These are phyloP conservation scores for Cladosporium austrohemisphaericum DNA, from an alignment of 2,329 filamentous ascomycete genomes.

Conservation along the genomic window DNA sequence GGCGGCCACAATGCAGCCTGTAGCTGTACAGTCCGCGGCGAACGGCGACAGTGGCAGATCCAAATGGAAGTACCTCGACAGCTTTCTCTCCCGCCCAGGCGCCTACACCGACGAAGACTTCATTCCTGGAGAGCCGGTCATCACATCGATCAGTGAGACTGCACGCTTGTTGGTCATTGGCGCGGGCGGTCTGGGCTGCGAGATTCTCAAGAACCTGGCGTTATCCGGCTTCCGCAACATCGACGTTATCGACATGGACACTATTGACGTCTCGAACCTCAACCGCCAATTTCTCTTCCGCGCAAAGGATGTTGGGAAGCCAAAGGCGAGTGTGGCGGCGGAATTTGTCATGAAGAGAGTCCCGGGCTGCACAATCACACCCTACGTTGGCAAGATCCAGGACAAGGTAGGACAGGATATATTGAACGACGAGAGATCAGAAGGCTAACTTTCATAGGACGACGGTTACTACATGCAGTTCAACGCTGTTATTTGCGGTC, in stretches of 20 bases:
- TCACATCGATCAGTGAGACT: constrained; percentile 55
- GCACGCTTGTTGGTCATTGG: constrained; percentile 67
- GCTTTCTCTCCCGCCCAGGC: constrained; percentile 69
- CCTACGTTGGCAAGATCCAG: constrained; percentile 92
- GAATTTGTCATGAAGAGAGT: constrained; percentile 86
- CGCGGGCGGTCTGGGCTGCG: constrained; percentile 89
- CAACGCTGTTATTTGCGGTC: constrained; percentile 84
- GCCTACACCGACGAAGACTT: constrained; percentile 69
- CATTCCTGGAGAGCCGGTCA: constrained; percentile 48
- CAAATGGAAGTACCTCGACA: constrained; percentile 72
- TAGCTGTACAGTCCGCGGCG: constrained; percentile 15
- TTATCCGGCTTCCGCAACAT: constrained; percentile 95
- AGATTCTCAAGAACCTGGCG: constrained; percentile 93
- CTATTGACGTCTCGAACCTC: constrained; percentile 96
- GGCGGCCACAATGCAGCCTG: constrained; percentile 23
- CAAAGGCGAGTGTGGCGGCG: constrained; percentile 89
- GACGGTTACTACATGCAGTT: constrained; percentile 97
- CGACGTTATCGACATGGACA: constrained; percentile 99
- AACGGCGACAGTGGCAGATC: constrained; percentile 34
- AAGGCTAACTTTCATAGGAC: constrained; percentile 48
- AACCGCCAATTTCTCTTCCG: constrained; percentile 98
- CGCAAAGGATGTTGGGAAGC: constrained; percentile 83
- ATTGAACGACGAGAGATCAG: too few species aligned
- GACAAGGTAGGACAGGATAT: constrained; percentile 56
- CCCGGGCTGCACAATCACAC: constrained; percentile 85